These are phyloP conservation scores for Nitzschia inconspicua DNA, from an alignment of 108 stramenopile genomes.

Conservation along the genomic window DNA sequence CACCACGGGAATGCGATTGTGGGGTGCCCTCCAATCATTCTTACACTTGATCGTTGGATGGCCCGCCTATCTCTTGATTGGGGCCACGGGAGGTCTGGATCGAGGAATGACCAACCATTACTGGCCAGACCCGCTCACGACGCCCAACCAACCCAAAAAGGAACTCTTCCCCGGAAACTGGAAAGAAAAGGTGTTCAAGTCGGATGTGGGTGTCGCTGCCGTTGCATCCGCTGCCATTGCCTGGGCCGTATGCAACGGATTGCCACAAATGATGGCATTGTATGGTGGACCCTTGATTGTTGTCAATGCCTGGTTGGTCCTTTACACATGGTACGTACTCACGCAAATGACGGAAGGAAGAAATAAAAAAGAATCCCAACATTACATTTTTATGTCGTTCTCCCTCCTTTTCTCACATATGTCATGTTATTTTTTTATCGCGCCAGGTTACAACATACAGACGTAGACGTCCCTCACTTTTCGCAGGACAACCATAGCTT, in stretches of 20 bases:
- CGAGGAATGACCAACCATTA: slow-evolving; percentile 79
- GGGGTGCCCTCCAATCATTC: slow-evolving; percentile 71
- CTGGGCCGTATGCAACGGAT: slow-evolving; percentile 71
- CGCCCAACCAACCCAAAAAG: slow-evolving; percentile 71
- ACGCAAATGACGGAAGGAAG: background rate
- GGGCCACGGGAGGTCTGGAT: slow-evolving; percentile 76
- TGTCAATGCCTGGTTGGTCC: slow-evolving; percentile 94
- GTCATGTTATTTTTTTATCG: background rate
- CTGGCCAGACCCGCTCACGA: slow-evolving; percentile 58
- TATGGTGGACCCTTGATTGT: slow-evolving; percentile 94
- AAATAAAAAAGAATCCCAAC: background rate
- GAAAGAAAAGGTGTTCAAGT: slow-evolving; percentile 87
- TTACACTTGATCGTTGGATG: slow-evolving; percentile 78
- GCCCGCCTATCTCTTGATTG: slow-evolving; percentile 84
- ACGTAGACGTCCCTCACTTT: slow-evolving; percentile 96
- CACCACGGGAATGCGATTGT: slow-evolving; percentile 54
- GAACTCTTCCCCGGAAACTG: slow-evolving; percentile 86
- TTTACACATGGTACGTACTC: slow-evolving; percentile 89
- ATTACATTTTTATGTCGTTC: background rate
- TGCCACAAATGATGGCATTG: slow-evolving; percentile 74
- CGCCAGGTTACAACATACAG: slow-evolving; percentile 93
- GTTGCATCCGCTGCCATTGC: slow-evolving; percentile 60
- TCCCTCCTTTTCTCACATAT: background rate
- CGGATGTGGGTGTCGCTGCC: slow-evolving; percentile 86
- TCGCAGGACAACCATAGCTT: slow-evolving; percentile 88